Evolutionary conservation across 2,329 filamentous ascomycete species (phyloP).

Genomic region (Drechslerella coelobrocha): DNA sequence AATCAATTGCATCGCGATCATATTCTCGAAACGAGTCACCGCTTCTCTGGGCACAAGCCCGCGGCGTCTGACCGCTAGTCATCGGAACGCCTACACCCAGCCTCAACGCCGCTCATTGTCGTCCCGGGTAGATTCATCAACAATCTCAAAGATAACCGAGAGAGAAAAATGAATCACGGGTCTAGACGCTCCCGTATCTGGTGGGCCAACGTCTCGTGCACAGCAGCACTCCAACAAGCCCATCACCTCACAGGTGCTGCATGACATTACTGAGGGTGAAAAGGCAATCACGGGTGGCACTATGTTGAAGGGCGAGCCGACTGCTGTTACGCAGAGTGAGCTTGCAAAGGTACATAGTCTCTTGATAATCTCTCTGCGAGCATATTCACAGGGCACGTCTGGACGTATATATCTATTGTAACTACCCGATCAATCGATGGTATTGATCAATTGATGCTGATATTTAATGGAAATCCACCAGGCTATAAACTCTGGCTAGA

Average conservation of each 20-base stretch:
- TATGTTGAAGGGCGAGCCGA: slow-evolving; percentile 10
- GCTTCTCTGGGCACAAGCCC: too few relatives aligned
- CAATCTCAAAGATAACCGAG: slow-evolving; percentile 11
- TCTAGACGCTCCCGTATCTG: neutral
- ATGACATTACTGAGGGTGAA: slow-evolving; percentile 19
- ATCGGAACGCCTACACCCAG: neutral
- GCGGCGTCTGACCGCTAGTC: neutral
- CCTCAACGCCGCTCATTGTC: neutral
- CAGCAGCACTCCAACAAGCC: slow-evolving; percentile 14
- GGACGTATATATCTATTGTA: too few relatives aligned
- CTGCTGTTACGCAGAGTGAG: neutral
- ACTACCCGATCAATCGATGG: too few relatives aligned
- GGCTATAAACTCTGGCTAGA: neutral
- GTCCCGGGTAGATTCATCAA: slow-evolving; percentile 6
- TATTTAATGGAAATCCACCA: too few relatives aligned
- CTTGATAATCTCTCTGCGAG: neutral
- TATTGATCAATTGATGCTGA: too few relatives aligned
- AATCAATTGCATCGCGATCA: too few relatives aligned
- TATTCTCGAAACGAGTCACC: too few relatives aligned
- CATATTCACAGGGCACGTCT: neutral
- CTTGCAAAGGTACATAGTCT: slow-evolving; percentile 1
- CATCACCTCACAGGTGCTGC: slow-evolving; percentile 1
- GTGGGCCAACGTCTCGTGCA: slow-evolving; percentile 9
- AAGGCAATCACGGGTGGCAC: neutral
- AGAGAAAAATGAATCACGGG: slow-evolving; percentile 17